A percentile compares a stretch with the other conserved stretches of the same genome.
These are phyloP conservation scores for Zygoascus meyerae DNA, from an alignment of 1,139 yeast species.

Conservation along the genomic window DNA sequence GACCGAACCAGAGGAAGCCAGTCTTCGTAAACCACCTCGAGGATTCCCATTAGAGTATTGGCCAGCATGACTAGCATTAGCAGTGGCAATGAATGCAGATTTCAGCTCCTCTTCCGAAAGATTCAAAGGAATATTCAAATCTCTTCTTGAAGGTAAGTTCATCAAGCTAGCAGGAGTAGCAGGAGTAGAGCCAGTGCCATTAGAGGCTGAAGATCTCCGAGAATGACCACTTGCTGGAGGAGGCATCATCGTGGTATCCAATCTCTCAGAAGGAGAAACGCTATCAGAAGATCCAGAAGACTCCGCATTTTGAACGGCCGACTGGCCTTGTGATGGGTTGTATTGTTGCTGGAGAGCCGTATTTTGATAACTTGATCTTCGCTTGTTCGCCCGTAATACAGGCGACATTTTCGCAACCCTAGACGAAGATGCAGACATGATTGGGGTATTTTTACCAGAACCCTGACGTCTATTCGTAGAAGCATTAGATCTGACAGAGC, in stretches of 20 bases:
- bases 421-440: slow-evolving; percentile 15
- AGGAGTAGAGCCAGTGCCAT: slow-evolving; percentile 18
- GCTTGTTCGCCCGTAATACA: slow-evolving; percentile 18
- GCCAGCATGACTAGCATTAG: slow-evolving; percentile 15
- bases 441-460: slow-evolving; percentile 13
- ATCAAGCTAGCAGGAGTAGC: slow-evolving; percentile 37
- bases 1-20: slow-evolving; percentile 9
- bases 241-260: slow-evolving; percentile 25
- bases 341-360: slow-evolving; percentile 6
- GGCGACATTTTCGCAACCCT: slow-evolving; percentile 24
- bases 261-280: slow-evolving; percentile 25
- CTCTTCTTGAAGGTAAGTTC: slow-evolving; percentile 31
- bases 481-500: slow-evolving; percentile 14
- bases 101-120: slow-evolving; percentile 23
- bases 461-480: slow-evolving; percentile 9
- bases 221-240: slow-evolving; percentile 20
- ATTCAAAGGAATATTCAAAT: slow-evolving; percentile 12
- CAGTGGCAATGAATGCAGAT: slow-evolving; percentile 26
- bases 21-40: slow-evolving; percentile 11
- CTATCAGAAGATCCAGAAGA: slow-evolving; percentile 21
- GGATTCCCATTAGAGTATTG: slow-evolving; percentile 1
- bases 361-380: slow-evolving; percentile 11
- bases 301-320: slow-evolving; percentile 3
- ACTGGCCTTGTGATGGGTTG: neutral
- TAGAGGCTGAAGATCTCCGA: slow-evolving; percentile 12